These are phyloP conservation scores for Paraphaeosphaeria minitans DNA, from an alignment of 2,329 filamentous ascomycete species.

Conservation along the genomic window DNA sequence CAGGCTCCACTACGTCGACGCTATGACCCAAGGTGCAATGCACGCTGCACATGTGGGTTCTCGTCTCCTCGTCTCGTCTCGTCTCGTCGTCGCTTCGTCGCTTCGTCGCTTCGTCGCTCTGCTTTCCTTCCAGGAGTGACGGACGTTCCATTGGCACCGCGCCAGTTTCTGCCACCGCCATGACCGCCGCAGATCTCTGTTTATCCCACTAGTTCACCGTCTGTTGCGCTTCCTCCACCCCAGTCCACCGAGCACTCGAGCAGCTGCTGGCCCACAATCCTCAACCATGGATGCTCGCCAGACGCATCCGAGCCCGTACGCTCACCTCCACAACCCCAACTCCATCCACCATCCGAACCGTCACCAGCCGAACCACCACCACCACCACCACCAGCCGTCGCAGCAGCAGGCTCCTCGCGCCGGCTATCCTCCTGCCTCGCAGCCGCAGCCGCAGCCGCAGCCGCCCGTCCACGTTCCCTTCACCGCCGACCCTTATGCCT, in stretches of 20 bases:
- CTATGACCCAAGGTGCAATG: slow-evolving; percentile 2
- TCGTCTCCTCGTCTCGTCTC: slow-evolving; percentile 1
- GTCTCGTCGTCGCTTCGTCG: slow-evolving; percentile 6
- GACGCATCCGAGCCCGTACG: slow-evolving; percentile 48
- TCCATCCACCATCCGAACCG: slow-evolving; percentile 45
- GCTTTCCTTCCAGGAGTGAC: slow-evolving; percentile 2
- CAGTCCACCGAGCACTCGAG: background rate
- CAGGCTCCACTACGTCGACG: slow-evolving; percentile 5
- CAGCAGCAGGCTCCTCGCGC: slow-evolving; percentile 16
- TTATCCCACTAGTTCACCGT: background rate
- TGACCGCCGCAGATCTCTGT: background rate
- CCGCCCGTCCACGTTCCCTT: slow-evolving; percentile 53
- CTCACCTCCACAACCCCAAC: slow-evolving; percentile 61
- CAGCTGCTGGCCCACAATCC: slow-evolving; percentile 7
- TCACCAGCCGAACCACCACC: slow-evolving; percentile 54
- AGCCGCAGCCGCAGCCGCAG: slow-evolving; percentile 35
- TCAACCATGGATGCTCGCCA: slow-evolving; percentile 44
- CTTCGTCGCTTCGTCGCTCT: slow-evolving; percentile 6
- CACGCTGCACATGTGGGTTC: slow-evolving; percentile 3
- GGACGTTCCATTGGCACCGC: background rate
- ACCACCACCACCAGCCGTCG: slow-evolving; percentile 56
- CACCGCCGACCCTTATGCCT: slow-evolving; percentile 52
- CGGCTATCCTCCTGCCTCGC: slow-evolving; percentile 44
- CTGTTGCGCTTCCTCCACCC: background rate
- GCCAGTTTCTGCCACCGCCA: background rate